Conservation (phyloP, 371 early-diverging fungal species). For the Apophysomyces sp. region DNA sequence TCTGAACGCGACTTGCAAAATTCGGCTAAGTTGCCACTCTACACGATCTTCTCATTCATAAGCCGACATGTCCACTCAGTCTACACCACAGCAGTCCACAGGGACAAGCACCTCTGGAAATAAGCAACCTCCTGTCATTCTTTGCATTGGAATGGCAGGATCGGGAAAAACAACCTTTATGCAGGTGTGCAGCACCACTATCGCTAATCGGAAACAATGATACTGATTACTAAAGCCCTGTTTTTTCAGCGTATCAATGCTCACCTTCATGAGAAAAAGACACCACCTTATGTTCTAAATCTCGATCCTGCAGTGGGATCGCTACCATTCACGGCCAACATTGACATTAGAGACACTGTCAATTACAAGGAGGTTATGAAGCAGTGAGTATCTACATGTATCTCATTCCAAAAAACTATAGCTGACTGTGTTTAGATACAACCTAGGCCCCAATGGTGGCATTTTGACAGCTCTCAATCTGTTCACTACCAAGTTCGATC, state of each 20-base stretch:
- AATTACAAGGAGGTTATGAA: slow-evolving; percentile 99
- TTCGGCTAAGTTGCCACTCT: too few relatives aligned
- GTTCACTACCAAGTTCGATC: slow-evolving; percentile 97
- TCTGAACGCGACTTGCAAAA: too few relatives aligned
- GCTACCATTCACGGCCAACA: slow-evolving; percentile 94
- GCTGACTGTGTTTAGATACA: slow-evolving; percentile 60
- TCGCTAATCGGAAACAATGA: background rate
- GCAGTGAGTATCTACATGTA: slow-evolving; percentile 62
- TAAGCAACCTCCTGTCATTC: slow-evolving; percentile 75
- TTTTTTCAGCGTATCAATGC: slow-evolving; percentile 81
- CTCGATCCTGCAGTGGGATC: slow-evolving; percentile 97
- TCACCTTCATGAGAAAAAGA: slow-evolving; percentile 74
- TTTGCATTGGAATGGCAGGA: slow-evolving; percentile 98
- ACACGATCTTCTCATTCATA: background rate
- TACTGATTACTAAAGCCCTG: background rate
- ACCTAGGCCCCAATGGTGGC: slow-evolving; percentile 99
- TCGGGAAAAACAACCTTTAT: slow-evolving; percentile 98
- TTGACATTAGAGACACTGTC: slow-evolving; percentile 98
- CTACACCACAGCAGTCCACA: background rate
- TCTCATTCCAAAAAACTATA: background rate
- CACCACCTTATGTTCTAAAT: slow-evolving; percentile 91
- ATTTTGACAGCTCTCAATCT: slow-evolving; percentile 97
- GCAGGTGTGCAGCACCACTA: slow-evolving; percentile 62
- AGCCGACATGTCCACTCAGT: background rate
- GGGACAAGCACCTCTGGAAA: background rate